These are phyloP conservation scores for Syzygium grande DNA, from an alignment of 345 rosid genomes.

Conservation along the genomic window DNA sequence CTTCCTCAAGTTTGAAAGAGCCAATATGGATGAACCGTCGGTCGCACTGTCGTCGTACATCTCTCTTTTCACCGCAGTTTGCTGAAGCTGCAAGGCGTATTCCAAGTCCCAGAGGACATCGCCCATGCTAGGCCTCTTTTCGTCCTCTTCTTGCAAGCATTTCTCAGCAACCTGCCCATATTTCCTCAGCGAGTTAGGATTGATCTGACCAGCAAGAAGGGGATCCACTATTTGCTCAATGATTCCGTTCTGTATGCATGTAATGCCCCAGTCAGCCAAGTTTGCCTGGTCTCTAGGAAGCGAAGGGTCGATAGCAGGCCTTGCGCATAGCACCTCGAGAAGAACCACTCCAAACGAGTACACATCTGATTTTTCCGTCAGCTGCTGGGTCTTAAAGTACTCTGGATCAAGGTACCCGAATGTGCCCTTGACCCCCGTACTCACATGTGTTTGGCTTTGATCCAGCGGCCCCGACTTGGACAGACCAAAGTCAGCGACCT, in stretches of 20 bases:
- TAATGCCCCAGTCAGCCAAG: slow-evolving; percentile 41
- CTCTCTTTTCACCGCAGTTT: slow-evolving; percentile 6
- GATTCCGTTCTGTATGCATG: slow-evolving; percentile 16
- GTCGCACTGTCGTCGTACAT: slow-evolving; percentile 15
- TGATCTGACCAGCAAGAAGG: slow-evolving; percentile 18
- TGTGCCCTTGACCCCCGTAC: slow-evolving; percentile 40
- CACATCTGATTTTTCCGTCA: slow-evolving; percentile 57
- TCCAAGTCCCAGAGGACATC: slow-evolving; percentile 62
- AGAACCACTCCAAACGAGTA: slow-evolving; percentile 54
- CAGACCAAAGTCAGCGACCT: slow-evolving; percentile 60
- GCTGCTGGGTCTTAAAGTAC: slow-evolving; percentile 32
- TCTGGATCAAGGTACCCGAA: slow-evolving; percentile 55
- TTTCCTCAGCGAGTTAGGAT: slow-evolving; percentile 32
- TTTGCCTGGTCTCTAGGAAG: slow-evolving; percentile 36
- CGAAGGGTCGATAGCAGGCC: slow-evolving; percentile 23
- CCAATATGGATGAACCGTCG: slow-evolving; percentile 8
- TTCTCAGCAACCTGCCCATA: slow-evolving; percentile 38
- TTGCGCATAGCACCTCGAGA: slow-evolving; percentile 45
- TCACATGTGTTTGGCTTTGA: slow-evolving; percentile 21
- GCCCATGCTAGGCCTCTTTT: slow-evolving; percentile 47
- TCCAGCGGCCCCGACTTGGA: slow-evolving; percentile 26
- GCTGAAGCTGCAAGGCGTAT: slow-evolving; percentile 35
- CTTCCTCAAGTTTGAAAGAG: slow-evolving; percentile 2
- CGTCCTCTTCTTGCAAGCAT: slow-evolving; percentile 46
- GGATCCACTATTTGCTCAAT: slow-evolving; percentile 40